Percentiles rank a stretch among this genome's conserved stretches.
Evolutionary conservation across 177 flowering plant genomes (phyloP).

Genomic region (Tripterygium wilfordii): DNA sequence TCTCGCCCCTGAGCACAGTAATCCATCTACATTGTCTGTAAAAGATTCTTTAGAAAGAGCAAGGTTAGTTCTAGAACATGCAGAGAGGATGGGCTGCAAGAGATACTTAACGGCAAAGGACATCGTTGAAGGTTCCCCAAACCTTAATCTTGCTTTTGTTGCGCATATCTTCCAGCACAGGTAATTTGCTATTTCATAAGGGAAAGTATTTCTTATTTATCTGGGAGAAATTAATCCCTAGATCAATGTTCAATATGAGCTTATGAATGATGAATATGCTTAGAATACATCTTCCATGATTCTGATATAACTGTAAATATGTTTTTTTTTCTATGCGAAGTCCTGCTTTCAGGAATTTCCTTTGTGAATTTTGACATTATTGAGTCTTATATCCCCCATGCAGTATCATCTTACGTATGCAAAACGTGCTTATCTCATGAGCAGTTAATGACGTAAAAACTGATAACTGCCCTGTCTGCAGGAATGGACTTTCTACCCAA

Average conservation of each 20-base stretch:
- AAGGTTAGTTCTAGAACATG: constrained; percentile 77
- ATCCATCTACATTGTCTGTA: constrained; percentile 47
- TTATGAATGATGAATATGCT: background rate
- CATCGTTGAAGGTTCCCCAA: constrained; percentile 92
- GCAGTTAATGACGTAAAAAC: background rate
- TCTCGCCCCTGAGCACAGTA: constrained; percentile 83
- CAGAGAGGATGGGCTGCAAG: constrained; percentile 91
- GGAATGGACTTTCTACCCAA: constrained; percentile 80
- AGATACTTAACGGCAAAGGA: constrained; percentile 86
- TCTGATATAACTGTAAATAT: too few relatives aligned
- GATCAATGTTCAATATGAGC: background rate
- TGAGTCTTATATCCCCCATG: background rate
- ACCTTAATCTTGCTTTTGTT: constrained; percentile 92
- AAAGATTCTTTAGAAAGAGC: constrained; percentile 71
- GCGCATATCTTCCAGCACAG: constrained; percentile 94
- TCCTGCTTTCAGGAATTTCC: too few relatives aligned
- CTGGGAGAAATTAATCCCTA: too few relatives aligned
- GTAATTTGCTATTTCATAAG: constrained; percentile 45
- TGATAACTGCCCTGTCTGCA: constrained; percentile 17
- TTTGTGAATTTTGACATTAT: too few relatives aligned
- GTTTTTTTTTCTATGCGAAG: too few relatives aligned
- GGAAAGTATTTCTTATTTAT: too few relatives aligned
- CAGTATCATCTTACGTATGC: background rate
- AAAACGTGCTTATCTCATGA: background rate
- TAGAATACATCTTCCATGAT: too few relatives aligned